phyloP scores from a whole-genome alignment of 495 filamentous ascomycete genomes.

The Aspergillus nanangensis region DNA sequence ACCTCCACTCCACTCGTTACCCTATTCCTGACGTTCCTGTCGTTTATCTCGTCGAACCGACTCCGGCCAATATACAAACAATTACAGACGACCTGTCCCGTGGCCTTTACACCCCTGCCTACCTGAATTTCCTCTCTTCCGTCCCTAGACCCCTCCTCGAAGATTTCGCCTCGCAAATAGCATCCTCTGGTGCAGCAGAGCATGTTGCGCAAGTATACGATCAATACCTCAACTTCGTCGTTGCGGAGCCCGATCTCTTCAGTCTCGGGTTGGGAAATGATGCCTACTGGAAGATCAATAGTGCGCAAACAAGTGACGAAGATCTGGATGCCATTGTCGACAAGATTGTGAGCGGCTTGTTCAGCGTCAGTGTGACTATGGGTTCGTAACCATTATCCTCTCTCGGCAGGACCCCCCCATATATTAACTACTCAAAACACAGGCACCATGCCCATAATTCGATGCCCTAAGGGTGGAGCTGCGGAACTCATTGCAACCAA shows the following conservation, averaged over 20 bases:
- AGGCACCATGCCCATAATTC: constrained; percentile 90
- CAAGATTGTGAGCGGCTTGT: constrained; percentile 87
- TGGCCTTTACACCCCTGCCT: constrained; percentile 86
- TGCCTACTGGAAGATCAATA: constrained; percentile 93
- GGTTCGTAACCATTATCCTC: constrained; percentile 51
- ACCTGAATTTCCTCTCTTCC: constrained; percentile 96
- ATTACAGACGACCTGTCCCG: constrained; percentile 87
- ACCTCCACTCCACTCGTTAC: constrained; percentile 77
- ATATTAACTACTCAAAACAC: constrained; percentile 4
- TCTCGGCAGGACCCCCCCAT: background rate
- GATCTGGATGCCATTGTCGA: constrained; percentile 84
- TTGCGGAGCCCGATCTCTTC: constrained; percentile 93
- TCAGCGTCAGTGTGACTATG: constrained; percentile 96
- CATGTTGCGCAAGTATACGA: constrained; percentile 91
- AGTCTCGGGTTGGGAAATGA: constrained; percentile 85
- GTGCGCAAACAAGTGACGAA: constrained; percentile 82
- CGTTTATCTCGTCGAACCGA: constrained; percentile 93
- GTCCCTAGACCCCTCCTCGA: constrained; percentile 90
- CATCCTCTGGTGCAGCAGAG: constrained; percentile 75
- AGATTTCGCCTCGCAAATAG: constrained; percentile 89
- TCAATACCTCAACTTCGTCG: constrained; percentile 97
- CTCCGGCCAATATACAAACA: constrained; percentile 66
- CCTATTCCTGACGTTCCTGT: constrained; percentile 96
- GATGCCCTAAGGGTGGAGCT: constrained; percentile 85
- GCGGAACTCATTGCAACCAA: constrained; percentile 93